phyloP scores from a whole-genome alignment of 805 yeast species.

The Candida silvicultrix region DNA sequence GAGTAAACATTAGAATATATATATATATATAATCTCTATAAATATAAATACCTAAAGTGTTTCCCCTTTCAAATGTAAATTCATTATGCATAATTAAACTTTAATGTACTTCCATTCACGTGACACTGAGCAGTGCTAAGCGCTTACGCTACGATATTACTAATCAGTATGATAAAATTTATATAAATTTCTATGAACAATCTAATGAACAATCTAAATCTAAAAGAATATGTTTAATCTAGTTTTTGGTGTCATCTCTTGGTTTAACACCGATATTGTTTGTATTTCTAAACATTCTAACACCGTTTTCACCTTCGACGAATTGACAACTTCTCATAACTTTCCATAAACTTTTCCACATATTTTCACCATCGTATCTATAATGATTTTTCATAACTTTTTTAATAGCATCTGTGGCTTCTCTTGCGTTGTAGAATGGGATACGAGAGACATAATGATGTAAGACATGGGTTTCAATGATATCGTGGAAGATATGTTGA shows the following conservation, averaged over 20 bases:
- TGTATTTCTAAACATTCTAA: slow-evolving; percentile 59
- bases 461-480: slow-evolving; percentile 51
- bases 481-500: slow-evolving; percentile 49
- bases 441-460: slow-evolving; percentile 51
- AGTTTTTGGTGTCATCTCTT: slow-evolving; percentile 1
- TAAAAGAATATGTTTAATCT: too few species aligned
- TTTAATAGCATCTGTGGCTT: slow-evolving; percentile 44
- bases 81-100: too few species aligned
- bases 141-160: too few species aligned
- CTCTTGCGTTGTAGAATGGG: slow-evolving; percentile 50
- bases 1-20: too few species aligned
- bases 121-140: too few species aligned
- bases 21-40: too few species aligned
- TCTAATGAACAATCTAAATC: too few species aligned
- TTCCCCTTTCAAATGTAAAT: too few species aligned
- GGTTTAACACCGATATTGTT: slow-evolving; percentile 38
- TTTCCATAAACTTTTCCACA: slow-evolving; percentile 55
- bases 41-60: too few species aligned
- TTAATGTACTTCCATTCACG: too few species aligned
- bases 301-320: slow-evolving; percentile 63
- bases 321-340: slow-evolving; percentile 60
- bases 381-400: slow-evolving; percentile 49
- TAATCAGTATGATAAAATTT: too few species aligned
- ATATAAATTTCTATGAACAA: too few species aligned
- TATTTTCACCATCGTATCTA: slow-evolving; percentile 42